Conservation (phyloP, 306 rosid genomes). For the Pachyrhizus erosus region DNA sequence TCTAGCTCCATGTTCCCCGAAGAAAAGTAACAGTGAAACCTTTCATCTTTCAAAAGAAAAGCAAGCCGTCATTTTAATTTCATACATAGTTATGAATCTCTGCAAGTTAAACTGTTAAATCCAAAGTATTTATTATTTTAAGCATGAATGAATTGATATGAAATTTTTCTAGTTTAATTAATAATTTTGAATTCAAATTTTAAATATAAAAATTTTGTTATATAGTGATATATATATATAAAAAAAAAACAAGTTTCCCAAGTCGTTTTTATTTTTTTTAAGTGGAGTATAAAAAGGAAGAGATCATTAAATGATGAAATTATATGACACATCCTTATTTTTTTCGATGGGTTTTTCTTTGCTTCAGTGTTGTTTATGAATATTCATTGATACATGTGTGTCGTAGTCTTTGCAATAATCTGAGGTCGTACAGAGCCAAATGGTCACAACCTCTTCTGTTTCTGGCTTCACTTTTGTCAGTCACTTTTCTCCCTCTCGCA, state of each 20-base stretch:
- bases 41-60: constrained; percentile 32
- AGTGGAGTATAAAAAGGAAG: not conserved
- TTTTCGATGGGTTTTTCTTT: constrained; percentile 43
- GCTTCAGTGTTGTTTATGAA: constrained; percentile 2
- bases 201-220: too few species aligned
- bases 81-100: not conserved
- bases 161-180: too few species aligned
- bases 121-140: not conserved
- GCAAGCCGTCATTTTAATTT: constrained; percentile 35
- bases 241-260: too few species aligned
- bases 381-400: constrained; percentile 7
- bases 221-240: too few species aligned
- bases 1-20: constrained; percentile 17
- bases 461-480: constrained; percentile 51
- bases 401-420: not conserved
- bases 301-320: constrained; percentile 25
- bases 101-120: constrained; percentile 21
- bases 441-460: constrained; percentile 44
- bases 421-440: constrained; percentile 43
- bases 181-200: too few species aligned
- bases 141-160: too few species aligned
- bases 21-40: constrained; percentile 30
- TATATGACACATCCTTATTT: constrained; percentile 47
- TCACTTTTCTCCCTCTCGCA: constrained; percentile 32
- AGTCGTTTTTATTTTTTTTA: too few species aligned